These are phyloP conservation scores for Trichoderma orchidacearum DNA, from an alignment of 495 filamentous ascomycete genomes.

Conservation along the genomic window DNA sequence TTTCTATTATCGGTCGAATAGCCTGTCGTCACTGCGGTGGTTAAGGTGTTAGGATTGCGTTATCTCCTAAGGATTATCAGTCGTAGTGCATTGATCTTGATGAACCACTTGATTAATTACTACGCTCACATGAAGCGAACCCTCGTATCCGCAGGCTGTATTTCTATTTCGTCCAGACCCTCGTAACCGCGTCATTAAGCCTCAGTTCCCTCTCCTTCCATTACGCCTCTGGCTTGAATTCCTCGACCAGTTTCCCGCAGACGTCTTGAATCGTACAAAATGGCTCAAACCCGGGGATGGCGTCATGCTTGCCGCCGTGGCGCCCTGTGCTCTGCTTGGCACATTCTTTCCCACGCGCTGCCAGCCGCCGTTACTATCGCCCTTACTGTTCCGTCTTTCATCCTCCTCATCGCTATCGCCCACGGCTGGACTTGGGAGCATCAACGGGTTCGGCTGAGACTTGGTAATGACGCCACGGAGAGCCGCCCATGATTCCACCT, in stretches of 20 bases:
- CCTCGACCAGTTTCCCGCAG: not conserved
- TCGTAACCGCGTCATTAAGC: not conserved
- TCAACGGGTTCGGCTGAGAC: not conserved
- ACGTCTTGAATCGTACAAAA: not conserved
- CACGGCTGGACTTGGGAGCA: not conserved
- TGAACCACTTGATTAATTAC: too few species aligned
- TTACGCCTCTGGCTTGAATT: not conserved
- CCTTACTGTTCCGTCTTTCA: not conserved
- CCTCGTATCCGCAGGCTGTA: too few species aligned
- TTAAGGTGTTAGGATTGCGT: too few species aligned
- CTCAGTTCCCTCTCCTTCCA: not conserved
- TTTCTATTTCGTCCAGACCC: too few species aligned
- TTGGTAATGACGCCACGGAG: constrained; percentile 18
- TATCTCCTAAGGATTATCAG: too few species aligned
- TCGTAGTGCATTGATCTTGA: too few species aligned
- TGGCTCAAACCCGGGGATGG: not conserved
- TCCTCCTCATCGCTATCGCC: not conserved
- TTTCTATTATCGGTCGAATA: too few species aligned
- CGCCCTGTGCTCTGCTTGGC: not conserved
- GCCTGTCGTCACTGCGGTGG: too few species aligned
- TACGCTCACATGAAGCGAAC: too few species aligned
- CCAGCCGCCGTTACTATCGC: not conserved
- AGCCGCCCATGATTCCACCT: constrained; percentile 27
- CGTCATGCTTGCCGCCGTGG: not conserved
- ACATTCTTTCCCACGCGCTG: not conserved